phyloP scores from a whole-genome alignment of 371 early-diverging fungal genomes.

The Apophysomyces trapeziformis region DNA sequence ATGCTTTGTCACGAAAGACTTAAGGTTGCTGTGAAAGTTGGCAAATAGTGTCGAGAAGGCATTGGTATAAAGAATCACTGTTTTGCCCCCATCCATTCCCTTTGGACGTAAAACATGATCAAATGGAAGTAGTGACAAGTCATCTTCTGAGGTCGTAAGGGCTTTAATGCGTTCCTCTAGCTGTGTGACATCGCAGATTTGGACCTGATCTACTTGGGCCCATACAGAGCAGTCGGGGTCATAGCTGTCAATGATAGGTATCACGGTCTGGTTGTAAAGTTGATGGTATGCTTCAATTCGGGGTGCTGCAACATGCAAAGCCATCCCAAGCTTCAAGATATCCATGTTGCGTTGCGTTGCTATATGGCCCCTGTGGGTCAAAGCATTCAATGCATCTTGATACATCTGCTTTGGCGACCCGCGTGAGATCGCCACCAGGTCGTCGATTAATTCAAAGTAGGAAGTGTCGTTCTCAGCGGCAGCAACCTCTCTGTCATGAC shows the following conservation, averaged over 20 bases:
- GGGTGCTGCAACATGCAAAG: constrained; percentile 76
- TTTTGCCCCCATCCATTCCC: not conserved
- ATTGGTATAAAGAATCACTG: constrained; percentile 59
- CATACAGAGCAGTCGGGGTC: constrained; percentile 67
- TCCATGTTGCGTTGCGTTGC: constrained; percentile 32
- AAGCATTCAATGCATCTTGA: constrained; percentile 41
- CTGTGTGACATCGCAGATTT: constrained; percentile 59
- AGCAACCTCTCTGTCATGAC: constrained; percentile 60
- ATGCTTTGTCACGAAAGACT: constrained; percentile 30
- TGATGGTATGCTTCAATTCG: constrained; percentile 82
- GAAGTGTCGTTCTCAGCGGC: constrained; percentile 63
- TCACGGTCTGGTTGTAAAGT: constrained; percentile 69
- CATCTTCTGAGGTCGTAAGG: constrained; percentile 25
- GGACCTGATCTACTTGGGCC: constrained; percentile 70
- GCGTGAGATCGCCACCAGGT: constrained; percentile 37
- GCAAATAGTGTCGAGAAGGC: constrained; percentile 48
- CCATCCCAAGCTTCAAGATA: constrained; percentile 60
- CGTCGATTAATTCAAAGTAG: constrained; percentile 61
- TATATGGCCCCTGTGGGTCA: constrained; percentile 36
- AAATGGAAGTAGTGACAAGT: constrained; percentile 52
- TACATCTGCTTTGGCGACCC: constrained; percentile 50
- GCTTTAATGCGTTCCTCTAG: constrained; percentile 33
- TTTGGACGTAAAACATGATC: constrained; percentile 27
- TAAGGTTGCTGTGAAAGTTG: constrained; percentile 43
- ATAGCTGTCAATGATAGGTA: constrained; percentile 46